These are phyloP conservation scores for Epichloe glyceriae DNA, from an alignment of 2,329 filamentous ascomycete genomes.

Conservation along the genomic window DNA sequence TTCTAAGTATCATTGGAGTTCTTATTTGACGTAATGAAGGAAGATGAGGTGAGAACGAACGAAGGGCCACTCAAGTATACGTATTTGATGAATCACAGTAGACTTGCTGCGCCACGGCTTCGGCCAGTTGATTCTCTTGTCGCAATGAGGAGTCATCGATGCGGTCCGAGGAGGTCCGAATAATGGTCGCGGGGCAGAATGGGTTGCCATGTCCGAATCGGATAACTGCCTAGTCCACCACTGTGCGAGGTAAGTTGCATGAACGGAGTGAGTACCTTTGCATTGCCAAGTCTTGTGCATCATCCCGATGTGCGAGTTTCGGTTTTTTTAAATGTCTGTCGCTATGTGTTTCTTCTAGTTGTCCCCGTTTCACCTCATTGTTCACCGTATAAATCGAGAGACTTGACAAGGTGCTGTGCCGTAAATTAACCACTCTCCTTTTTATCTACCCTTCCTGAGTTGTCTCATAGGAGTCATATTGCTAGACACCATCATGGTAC, in stretches of 20 bases:
- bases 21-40: background rate
- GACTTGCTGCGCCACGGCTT: background rate
- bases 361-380: background rate
- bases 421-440: too few species aligned
- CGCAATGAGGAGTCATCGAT: constrained; percentile 4
- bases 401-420: too few species aligned
- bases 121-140: background rate
- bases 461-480: too few species aligned
- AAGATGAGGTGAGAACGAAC: background rate
- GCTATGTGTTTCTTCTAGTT: background rate
- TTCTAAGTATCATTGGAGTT: constrained; percentile 16
- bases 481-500: too few species aligned
- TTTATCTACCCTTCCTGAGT: too few species aligned
- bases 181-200: background rate
- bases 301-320: too few species aligned
- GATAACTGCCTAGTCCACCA: background rate
- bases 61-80: too few species aligned
- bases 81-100: background rate
- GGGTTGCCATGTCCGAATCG: background rate
- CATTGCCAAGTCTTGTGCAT: background rate
- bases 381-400: background rate
- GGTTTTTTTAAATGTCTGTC: background rate
- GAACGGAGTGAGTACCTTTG: background rate
- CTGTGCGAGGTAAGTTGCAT: constrained; percentile 1
- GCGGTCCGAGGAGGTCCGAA: background rate